Percentiles rank a stretch among this genome's conserved stretches.
phyloP scores from a whole-genome alignment of 305 asterid species.

The Euphrasia arctica region DNA sequence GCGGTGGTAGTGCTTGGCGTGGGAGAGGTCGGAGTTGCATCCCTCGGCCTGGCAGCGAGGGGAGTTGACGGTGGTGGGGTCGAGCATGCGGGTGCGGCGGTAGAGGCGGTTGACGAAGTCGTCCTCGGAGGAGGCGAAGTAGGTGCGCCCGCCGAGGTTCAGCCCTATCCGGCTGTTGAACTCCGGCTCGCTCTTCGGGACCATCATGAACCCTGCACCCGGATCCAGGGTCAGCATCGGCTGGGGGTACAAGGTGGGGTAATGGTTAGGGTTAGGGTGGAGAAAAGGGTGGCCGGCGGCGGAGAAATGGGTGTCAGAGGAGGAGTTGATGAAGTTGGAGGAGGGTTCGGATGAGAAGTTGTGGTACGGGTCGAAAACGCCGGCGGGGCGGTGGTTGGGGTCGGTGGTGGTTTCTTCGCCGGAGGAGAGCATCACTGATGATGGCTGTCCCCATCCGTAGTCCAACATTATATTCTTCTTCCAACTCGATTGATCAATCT shows the following conservation, averaged over 20 bases:
- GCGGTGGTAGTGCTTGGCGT: conserved; percentile 96
- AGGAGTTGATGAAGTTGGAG: conserved; percentile 26
- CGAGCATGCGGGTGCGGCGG: conserved; percentile 76
- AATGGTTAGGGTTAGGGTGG: conserved; percentile 27
- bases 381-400: conserved; percentile 29
- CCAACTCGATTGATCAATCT: no score
- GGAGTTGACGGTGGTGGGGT: conserved; percentile 59
- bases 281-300: conserved; percentile 28
- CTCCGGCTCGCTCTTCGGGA: conserved; percentile 75
- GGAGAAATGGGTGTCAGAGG: conserved; percentile 40
- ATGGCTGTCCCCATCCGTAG: conserved; percentile 82
- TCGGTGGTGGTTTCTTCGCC: conserved; percentile 37
- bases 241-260: conserved; percentile 32
- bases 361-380: conserved; percentile 55
- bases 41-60: conserved; percentile 98
- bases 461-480: conserved; percentile 53
- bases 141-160: conserved; percentile 88
- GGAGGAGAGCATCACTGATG: conserved; percentile 52
- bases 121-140: conserved; percentile 86
- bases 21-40: conserved; percentile 80
- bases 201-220: conserved; percentile 45
- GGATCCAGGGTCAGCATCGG: conserved; percentile 61
- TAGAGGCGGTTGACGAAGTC: conserved; percentile 98
- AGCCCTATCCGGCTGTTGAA: conserved; percentile 62
- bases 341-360: no score